Base-by-base conservation (phyloP, 495 filamentous ascomycete species). In the Neurospora sp. region DNA sequence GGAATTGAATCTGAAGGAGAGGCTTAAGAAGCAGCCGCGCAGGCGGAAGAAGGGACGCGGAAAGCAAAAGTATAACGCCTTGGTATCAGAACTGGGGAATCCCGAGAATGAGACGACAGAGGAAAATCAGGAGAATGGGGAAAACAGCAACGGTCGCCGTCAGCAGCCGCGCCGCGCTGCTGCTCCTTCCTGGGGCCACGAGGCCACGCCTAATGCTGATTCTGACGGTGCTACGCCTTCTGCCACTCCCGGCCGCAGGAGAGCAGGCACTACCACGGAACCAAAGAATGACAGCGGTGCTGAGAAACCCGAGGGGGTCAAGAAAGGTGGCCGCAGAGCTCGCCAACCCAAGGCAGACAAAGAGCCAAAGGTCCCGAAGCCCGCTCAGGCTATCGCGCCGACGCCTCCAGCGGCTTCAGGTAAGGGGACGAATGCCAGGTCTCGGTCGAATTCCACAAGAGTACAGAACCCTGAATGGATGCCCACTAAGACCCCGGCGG, bases 1-100 rank as follows among this genome's bases (percentile, higher is more conserved):
- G 77, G 88, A 90, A 73, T 89, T 90, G 34, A 93, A 93, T 73
- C 95, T 97, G 77, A 96, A 97, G 81, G 91, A 92, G 42, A 92
- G 92, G 79, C 83, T 92, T 37, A 94, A 89, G 82, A 91, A 90
- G 73, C 89, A 90, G 81, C 90, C 89, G 37, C 90, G 88, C 70
- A 89, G 88, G 72, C 85, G 89, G 43, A 89, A 86, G 72, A 88
- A 84, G 77, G 84, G 86, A 36, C 85, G 86, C 43, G 83, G 82
- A 24, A 90, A 92, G 70, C 90, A 91, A 48, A 89, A 91, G 75
- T 91, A 92, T 13, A 94, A 90, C 77, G 91, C 90, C 9, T 82
- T 96, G 71, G 92, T 94, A 73, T 89, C 91, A 3, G 90, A 93
- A 77, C 85, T 95, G 72, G 90, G 89, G n/a, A 86, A 83, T 74